phyloP scores from a whole-genome alignment of 169 alveolate genomes.

The Cryptosporidium andersoni region DNA sequence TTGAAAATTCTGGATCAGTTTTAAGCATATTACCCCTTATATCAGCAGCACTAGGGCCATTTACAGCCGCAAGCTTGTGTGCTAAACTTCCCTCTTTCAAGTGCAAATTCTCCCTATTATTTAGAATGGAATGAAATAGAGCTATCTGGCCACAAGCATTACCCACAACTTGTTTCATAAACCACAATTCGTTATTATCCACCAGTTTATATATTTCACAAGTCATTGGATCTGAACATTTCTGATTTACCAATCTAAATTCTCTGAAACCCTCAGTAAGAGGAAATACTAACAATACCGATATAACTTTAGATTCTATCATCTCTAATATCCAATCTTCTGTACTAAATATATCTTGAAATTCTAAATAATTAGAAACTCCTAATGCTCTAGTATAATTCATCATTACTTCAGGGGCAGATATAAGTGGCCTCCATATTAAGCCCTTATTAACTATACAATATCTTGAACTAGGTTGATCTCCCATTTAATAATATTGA shows the following conservation, averaged over 20 bases:
- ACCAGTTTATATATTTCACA: neutral
- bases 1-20: neutral
- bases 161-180: constrained; percentile 32
- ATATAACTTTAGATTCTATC: neutral
- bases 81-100: constrained; percentile 21
- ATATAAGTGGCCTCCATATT: constrained; percentile 41
- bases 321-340: constrained; percentile 18
- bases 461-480: neutral
- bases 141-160: constrained; percentile 46
- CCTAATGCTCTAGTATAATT: constrained; percentile 13
- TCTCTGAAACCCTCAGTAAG: neutral
- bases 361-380: constrained; percentile 1
- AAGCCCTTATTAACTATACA: neutral
- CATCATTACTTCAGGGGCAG: constrained; percentile 18
- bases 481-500: neutral
- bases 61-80: neutral
- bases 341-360: constrained; percentile 9
- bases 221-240: neutral
- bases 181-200: neutral
- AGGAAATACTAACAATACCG: constrained; percentile 23
- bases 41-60: neutral
- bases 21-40: constrained; percentile 5
- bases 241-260: neutral
- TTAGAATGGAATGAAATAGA: constrained; percentile 26
- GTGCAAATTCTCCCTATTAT: constrained; percentile 4